These are phyloP conservation scores for Pseudocercospora crystallina DNA, from an alignment of 2,329 filamentous ascomycete genomes.

Conservation along the genomic window DNA sequence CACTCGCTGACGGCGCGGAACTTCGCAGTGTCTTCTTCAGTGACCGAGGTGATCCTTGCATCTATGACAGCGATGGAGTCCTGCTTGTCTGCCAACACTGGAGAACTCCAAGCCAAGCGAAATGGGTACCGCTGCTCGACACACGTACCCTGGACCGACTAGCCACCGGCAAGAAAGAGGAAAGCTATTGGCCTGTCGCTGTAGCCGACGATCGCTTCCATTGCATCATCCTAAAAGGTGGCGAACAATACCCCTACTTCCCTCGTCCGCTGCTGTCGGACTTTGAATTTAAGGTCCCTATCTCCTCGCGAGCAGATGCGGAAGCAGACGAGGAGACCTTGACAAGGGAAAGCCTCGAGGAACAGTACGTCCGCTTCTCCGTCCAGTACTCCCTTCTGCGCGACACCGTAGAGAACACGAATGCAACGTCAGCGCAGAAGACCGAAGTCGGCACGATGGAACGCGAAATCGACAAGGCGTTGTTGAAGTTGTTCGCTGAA, in stretches of 20 bases:
- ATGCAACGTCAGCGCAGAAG: conserved; percentile 64
- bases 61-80: conserved; percentile 91
- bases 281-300: conserved; percentile 86
- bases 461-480: conserved; percentile 82
- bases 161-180: conserved; percentile 78
- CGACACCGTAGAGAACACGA: conserved; percentile 70
- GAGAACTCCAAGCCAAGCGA: conserved; percentile 79
- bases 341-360: conserved; percentile 66
- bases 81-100: conserved; percentile 87
- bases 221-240: conserved; percentile 97
- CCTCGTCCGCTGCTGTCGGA: conserved; percentile 86
- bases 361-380: conserved; percentile 73
- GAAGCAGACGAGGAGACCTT: conserved; percentile 42
- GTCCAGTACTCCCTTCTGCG: conserved; percentile 71
- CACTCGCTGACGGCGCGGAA: conserved; percentile 70
- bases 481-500: conserved; percentile 82
- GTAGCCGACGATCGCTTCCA: conserved; percentile 91
- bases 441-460: conserved; percentile 68
- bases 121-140: conserved; percentile 90
- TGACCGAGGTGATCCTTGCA: conserved; percentile 88
- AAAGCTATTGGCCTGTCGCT: conserved; percentile 92
- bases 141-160: conserved; percentile 81
- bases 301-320: conserved; percentile 53
- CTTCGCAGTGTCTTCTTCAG: conserved; percentile 89
- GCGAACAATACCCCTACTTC: conserved; percentile 89